These are phyloP conservation scores for Sugiyamaella japonica DNA, from an alignment of 1,139 yeast species.

Conservation along the genomic window DNA sequence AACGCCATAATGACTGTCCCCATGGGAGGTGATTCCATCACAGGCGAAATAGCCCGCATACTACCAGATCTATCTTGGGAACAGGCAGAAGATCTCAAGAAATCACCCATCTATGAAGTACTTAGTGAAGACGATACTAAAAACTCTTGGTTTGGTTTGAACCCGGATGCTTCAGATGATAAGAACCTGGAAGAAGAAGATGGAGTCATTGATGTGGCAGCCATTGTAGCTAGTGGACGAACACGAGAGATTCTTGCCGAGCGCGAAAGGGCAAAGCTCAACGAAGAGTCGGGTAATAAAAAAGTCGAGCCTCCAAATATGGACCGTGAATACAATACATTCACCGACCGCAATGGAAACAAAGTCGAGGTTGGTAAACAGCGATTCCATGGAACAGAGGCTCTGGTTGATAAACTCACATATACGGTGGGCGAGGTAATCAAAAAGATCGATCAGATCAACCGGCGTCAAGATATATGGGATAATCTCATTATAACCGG, in stretches of 20 bases:
- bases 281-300: slow-evolving; percentile 37
- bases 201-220: slow-evolving; percentile 84
- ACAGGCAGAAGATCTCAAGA: slow-evolving; percentile 76
- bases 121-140: slow-evolving; percentile 59
- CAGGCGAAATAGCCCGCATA: slow-evolving; percentile 49
- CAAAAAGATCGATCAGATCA: slow-evolving; percentile 59
- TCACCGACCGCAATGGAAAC: slow-evolving; percentile 58
- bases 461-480: slow-evolving; percentile 80
- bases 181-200: slow-evolving; percentile 57
- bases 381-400: slow-evolving; percentile 75
- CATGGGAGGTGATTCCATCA: slow-evolving; percentile 66
- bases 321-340: slow-evolving; percentile 58
- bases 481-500: slow-evolving; percentile 83
- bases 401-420: slow-evolving; percentile 56
- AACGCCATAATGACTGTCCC: slow-evolving; percentile 54
- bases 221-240: slow-evolving; percentile 75
- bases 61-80: slow-evolving; percentile 58
- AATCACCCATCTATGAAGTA: slow-evolving; percentile 75
- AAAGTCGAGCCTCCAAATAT: slow-evolving; percentile 44
- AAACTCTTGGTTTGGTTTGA: slow-evolving; percentile 58
- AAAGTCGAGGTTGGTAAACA: slow-evolving; percentile 73
- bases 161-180: slow-evolving; percentile 39
- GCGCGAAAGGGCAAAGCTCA: slow-evolving; percentile 51
- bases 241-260: slow-evolving; percentile 65
- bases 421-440: slow-evolving; percentile 56